phyloP scores from a whole-genome alignment of 306 rosid species.

The Prunus dulcis region DNA sequence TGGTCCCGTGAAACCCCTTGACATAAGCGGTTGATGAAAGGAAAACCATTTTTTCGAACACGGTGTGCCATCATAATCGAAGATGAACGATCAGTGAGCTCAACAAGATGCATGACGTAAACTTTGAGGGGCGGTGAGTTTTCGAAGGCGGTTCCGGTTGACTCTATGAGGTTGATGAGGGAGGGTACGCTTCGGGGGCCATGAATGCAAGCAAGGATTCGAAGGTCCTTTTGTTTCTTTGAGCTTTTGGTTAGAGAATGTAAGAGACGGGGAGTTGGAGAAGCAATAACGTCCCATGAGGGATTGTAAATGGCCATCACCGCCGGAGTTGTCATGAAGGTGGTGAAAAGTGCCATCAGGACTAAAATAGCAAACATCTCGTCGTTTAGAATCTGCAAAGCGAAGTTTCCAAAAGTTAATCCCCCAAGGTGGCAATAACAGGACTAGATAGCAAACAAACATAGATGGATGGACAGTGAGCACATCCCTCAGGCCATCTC shows the following conservation, averaged over 20 bases:
- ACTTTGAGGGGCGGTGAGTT: slow-evolving; percentile 42
- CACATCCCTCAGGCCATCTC: no score
- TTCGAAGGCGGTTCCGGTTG: slow-evolving; percentile 38
- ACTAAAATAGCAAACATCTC: slow-evolving; percentile 82
- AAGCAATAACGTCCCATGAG: slow-evolving; percentile 32
- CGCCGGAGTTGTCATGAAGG: slow-evolving; percentile 77
- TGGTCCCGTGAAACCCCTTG: slow-evolving; percentile 50
- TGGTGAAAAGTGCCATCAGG: slow-evolving; percentile 82
- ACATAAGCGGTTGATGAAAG: slow-evolving; percentile 49
- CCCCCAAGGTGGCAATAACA: background rate
- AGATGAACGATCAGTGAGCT: slow-evolving; percentile 74
- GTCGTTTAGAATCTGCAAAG: slow-evolving; percentile 62
- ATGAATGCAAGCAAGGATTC: slow-evolving; percentile 67
- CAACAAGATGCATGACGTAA: slow-evolving; percentile 70
- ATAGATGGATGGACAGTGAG: no score
- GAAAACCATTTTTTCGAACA: slow-evolving; percentile 68
- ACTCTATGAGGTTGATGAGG: slow-evolving; percentile 51
- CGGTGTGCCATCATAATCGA: slow-evolving; percentile 67
- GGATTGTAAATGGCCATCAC: slow-evolving; percentile 81
- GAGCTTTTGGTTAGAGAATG: background rate
- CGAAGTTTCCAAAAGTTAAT: background rate
- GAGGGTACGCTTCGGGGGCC: slow-evolving; percentile 57
- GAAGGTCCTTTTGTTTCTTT: slow-evolving; percentile 22
- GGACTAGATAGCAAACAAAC: no score
- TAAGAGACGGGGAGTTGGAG: slow-evolving; percentile 31